A percentile compares a stretch with the other conserved stretches of the same genome.
Conservation (phyloP, 2,329 filamentous ascomycete genomes). For the Ophiosphaerella korrae region DNA sequence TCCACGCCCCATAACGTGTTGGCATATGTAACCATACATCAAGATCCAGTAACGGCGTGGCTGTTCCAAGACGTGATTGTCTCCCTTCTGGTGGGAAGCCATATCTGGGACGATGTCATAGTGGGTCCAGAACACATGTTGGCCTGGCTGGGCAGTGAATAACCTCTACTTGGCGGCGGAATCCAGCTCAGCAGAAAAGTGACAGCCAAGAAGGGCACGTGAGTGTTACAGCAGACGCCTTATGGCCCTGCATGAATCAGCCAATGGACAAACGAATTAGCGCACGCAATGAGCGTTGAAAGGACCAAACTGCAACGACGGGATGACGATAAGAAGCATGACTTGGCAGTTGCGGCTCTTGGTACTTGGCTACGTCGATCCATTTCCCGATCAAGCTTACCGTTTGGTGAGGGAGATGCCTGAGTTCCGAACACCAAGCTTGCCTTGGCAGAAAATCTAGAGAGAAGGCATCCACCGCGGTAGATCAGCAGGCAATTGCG, state of each 20-base stretch:
- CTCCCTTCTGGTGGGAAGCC: conserved; percentile 7
- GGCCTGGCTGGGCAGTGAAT: conserved; percentile 24
- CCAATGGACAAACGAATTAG: conserved; percentile 5
- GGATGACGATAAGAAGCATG: conserved; percentile 6
- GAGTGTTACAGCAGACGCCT: conserved; percentile 4
- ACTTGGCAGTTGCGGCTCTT: conserved; percentile 16
- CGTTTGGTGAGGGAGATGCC: conserved; percentile 5
- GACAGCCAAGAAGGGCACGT: conserved; percentile 16
- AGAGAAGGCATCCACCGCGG: not conserved
- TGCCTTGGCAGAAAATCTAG: not conserved
- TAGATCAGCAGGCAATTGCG: not conserved
- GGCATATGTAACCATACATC: conserved; percentile 33
- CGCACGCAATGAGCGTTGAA: not conserved
- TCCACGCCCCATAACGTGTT: conserved; percentile 21
- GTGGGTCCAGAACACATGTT: conserved; percentile 24
- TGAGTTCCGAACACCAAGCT: conserved; percentile 2
- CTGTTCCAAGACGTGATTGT: conserved; percentile 17
- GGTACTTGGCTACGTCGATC: conserved; percentile 16
- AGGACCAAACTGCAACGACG: conserved; percentile 2
- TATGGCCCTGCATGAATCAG: not conserved
- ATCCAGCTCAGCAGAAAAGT: conserved; percentile 8
- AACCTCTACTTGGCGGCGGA: conserved; percentile 25
- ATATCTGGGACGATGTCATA: conserved; percentile 35
- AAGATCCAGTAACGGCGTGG: conserved; percentile 11
- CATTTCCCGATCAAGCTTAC: conserved; percentile 8